Base-by-base conservation (phyloP, 129 eudicot genomes). In the Mikania micrantha region DNA sequence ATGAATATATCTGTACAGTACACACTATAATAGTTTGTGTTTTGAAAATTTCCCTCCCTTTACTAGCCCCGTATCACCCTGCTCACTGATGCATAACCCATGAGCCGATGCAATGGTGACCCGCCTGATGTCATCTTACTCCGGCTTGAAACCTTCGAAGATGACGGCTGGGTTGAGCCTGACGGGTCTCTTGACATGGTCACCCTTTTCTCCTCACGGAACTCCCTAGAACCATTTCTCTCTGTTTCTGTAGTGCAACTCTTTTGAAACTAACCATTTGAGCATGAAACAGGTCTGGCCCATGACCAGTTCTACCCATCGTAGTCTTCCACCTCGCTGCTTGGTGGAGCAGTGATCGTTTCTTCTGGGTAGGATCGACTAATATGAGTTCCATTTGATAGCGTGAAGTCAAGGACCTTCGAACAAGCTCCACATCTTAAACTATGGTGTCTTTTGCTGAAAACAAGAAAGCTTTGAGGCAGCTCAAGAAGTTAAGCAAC, bases 81-180 rank as follows among this genome's bases (percentile, higher is more conserved):
- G 40, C 90, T 74, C 11, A 87, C 89, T 16, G 96, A 85, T 19
- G 87, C 48, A 57, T 92, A 88, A 8, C 98, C 98, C 98, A 88
- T 88, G 21, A 92, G 94, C 87, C 81, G 77, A 73, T 88, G 96
- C 73, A 88, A 94, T 7, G 91, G 95, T 8, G 96, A 83, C 41
- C 67, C 84, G 16, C 83, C 96, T 4, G 96, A 83, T 22, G 60
- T 66, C 5, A 53, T 21, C 27, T 67, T 79, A 53, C 60, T 47
- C 56, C 70, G 35, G 15, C 54, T 45, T 0, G 64, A 71, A 24
- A 39, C 25, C 79, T 22, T 74, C 38, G 58, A 64, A 22, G 85
- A 77, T 31, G 87, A 68, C 16, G 85, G 60, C 38, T 67, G 71
- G 63, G 73, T 73, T 40, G 82, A 48, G 54, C 62, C 75, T 12